Base-by-base conservation (phyloP, 352 stramenopile genomes). In the Peronospora belbahrii region DNA sequence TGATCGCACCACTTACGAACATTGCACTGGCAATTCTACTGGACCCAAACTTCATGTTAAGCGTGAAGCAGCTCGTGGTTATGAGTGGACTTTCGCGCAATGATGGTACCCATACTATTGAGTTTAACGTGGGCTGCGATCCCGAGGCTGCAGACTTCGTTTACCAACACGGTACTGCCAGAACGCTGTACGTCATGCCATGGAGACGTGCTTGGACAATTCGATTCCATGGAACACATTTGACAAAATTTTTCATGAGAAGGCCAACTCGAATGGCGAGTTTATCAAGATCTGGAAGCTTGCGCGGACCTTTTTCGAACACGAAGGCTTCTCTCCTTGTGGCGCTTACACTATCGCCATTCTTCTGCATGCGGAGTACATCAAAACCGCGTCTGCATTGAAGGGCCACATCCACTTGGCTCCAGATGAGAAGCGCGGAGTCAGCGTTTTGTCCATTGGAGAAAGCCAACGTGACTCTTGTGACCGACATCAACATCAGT, bases 61-160 rank as follows among this genome's bases (percentile, higher is more conserved):
- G 79, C 36, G 52, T 91, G 9, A 74, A 80, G 59, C 59, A 77
- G 49, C 48, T 88, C 13, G 62, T 86, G 13, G 56, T 86, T 54
- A 92, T 92, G 81, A 78, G 81, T 6, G 79, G 78, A 15, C 59
- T 81, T 24, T 83, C 72, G 28, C 67, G 68, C 7, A 78, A 76
- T n/a, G 53, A 83, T 22, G 78, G 76, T 27, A 92, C 90, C 60
- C 43, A 74, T 31, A 88, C 76, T 56, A 44, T 72, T 0, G 81
- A 92, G 51, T 92, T 88, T 48, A 92, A 92, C 54, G 74, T 87
- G 13, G 73, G 65, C 30, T 88, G 78, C 48, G 81, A 92, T 53
- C 81, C 81, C 4, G 81, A 92, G 52, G 81, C 81, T 1, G 83
- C 78, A 11, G 57, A 73, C 40, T 89, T 88, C 17, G 68, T 89